A percentile compares a stretch with the other conserved stretches of the same genome.
Conservation (phyloP, 768 basidiomycete genomes). For the Podaxis sp. region DNA sequence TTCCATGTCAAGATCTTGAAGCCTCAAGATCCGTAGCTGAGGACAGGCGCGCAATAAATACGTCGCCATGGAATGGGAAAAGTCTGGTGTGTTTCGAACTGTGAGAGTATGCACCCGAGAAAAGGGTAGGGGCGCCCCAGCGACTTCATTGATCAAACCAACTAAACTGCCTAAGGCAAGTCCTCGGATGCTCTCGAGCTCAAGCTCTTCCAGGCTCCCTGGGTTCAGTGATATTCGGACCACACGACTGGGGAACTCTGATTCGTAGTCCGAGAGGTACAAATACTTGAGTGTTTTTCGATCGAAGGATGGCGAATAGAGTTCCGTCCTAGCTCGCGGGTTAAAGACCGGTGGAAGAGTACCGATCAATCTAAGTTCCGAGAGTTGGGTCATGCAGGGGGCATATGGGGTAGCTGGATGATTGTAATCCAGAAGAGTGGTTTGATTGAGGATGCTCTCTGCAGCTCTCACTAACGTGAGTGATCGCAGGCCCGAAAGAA, state of each 20-base stretch:
- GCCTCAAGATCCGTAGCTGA: background rate
- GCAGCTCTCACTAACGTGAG: conserved; percentile 2
- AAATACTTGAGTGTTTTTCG: background rate
- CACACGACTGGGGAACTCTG: background rate
- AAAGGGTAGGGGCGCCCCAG: background rate
- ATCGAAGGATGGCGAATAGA: conserved; percentile 1
- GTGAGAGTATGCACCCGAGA: conserved; percentile 1
- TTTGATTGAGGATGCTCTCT: conserved; percentile 5
- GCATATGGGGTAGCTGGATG: background rate
- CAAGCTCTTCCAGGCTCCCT: conserved; percentile 1
- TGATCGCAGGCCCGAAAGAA: background rate
- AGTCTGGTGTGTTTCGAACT: background rate
- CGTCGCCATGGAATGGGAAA: background rate
- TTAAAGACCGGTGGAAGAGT: background rate
- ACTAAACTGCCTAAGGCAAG: background rate
- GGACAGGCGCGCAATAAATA: background rate
- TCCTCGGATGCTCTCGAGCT: background rate
- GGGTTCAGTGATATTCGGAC: background rate
- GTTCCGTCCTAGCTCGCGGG: background rate
- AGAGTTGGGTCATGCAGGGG: conserved; percentile 4
- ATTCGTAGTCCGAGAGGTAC: background rate
- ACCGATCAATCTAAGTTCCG: background rate
- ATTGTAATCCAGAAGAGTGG: background rate
- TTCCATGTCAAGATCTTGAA: background rate
- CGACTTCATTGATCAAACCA: background rate